A percentile compares a stretch with the other conserved stretches of the same genome.
phyloP scores from a whole-genome alignment of 1,139 yeast species.

The Zygosaccharomyces pseudobailii region DNA sequence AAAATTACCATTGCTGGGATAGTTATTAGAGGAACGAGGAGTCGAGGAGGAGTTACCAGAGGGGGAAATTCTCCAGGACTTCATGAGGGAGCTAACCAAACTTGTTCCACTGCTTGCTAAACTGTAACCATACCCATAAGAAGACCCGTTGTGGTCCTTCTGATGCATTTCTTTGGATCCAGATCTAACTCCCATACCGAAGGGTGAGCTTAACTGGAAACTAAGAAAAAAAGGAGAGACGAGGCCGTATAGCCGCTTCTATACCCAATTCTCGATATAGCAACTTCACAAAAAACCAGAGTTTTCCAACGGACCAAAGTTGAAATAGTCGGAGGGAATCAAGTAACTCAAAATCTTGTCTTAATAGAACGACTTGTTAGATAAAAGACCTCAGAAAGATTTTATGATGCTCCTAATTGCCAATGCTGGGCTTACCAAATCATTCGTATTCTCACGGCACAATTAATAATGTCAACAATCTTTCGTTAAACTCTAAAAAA shows the following conservation, averaged over 20 bases:
- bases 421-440: background rate
- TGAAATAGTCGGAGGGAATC: background rate
- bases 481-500: background rate
- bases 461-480: background rate
- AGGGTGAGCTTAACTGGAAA: background rate
- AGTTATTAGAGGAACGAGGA: constrained; percentile 2
- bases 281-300: background rate
- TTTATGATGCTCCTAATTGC: background rate
- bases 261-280: background rate
- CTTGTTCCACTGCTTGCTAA: constrained; percentile 12
- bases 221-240: background rate
- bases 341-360: background rate
- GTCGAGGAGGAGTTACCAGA: background rate
- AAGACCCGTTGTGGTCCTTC: constrained; percentile 13
- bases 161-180: constrained; percentile 22
- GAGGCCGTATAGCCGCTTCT: background rate
- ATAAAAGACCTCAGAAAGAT: background rate
- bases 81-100: constrained; percentile 27
- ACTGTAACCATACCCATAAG: constrained; percentile 2
- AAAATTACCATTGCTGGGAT: constrained; percentile 22
- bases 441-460: background rate
- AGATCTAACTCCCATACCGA: constrained; percentile 12
- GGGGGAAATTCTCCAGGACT: constrained; percentile 29
- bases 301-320: background rate
- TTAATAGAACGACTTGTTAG: background rate